Conservation (phyloP, 2,329 filamentous ascomycete genomes). For the Beauveria pseudobassiana region DNA sequence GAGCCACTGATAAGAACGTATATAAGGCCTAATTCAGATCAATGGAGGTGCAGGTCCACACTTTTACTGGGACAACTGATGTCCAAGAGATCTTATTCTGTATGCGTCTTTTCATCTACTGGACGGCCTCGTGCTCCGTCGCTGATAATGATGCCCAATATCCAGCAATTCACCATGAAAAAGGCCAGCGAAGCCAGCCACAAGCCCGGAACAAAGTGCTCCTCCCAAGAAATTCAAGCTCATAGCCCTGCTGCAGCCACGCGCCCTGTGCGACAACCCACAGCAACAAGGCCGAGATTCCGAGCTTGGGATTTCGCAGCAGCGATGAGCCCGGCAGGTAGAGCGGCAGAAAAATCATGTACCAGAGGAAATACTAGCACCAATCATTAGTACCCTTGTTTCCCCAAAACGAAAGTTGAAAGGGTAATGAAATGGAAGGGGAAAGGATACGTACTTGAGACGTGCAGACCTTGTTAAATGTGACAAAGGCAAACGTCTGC, state of each 20-base stretch:
- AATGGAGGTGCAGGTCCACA: too few species aligned
- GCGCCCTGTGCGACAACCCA: slow-evolving; percentile 72
- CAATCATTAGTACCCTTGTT: slow-evolving; percentile 8
- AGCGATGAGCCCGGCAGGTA: slow-evolving; percentile 79
- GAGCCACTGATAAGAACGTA: too few species aligned
- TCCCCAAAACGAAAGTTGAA: too few species aligned
- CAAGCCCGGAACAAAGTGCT: slow-evolving; percentile 77
- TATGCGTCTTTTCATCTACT: slow-evolving; percentile 16
- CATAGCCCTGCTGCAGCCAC: slow-evolving; percentile 70
- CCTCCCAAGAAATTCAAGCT: slow-evolving; percentile 69
- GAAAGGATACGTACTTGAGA: slow-evolving; percentile 63
- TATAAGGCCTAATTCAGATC: too few species aligned
- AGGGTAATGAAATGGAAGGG: neutral
- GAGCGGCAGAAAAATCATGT: slow-evolving; percentile 85
- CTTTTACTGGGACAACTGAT: too few species aligned
- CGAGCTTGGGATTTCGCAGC: slow-evolving; percentile 50
- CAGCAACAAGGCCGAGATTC: slow-evolving; percentile 55
- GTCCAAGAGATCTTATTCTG: neutral
- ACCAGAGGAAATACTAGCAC: slow-evolving; percentile 94
- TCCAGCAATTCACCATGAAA: slow-evolving; percentile 81
- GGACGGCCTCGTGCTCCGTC: slow-evolving; percentile 41
- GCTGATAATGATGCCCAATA: slow-evolving; percentile 69
- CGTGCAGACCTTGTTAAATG: slow-evolving; percentile 98
- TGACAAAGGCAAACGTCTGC: slow-evolving; percentile 94
- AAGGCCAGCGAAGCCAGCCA: slow-evolving; percentile 71